A percentile compares a stretch with the other conserved stretches of the same genome.
Evolutionary conservation across 768 basidiomycete genomes (phyloP).

Genomic region (Xanthoconium purpureum): DNA sequence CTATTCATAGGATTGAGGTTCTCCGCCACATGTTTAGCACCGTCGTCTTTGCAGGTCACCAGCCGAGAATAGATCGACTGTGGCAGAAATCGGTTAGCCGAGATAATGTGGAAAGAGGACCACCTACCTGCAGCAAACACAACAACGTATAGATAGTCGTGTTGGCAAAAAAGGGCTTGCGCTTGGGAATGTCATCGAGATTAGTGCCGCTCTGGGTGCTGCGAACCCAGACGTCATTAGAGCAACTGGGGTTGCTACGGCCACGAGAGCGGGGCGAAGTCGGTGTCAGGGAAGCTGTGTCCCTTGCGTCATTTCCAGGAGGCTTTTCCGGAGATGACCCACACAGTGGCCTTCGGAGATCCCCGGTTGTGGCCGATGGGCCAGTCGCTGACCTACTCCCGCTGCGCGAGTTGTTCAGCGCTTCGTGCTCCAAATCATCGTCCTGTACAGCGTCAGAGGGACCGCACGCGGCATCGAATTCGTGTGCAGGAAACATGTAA

Average conservation of each 20-base stretch:
- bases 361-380: conserved; percentile 55
- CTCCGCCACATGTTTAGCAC: conserved; percentile 63
- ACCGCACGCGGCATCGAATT: conserved; percentile 63
- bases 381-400: conserved; percentile 49
- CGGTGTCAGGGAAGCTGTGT: conserved; percentile 31
- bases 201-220: conserved; percentile 30
- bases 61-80: conserved; percentile 90
- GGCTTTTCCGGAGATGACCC: conserved; percentile 67
- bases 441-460: conserved; percentile 49
- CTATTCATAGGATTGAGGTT: conserved; percentile 64
- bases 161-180: conserved; percentile 81
- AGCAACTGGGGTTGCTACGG: background rate
- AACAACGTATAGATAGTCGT: conserved; percentile 90
- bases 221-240: conserved; percentile 59
- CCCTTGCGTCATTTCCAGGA: conserved; percentile 28
- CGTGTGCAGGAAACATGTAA: conserved; percentile 64
- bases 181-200: conserved; percentile 33
- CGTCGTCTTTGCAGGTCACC: conserved; percentile 78
- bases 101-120: background rate
- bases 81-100: conserved; percentile 5
- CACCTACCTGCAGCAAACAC: conserved; percentile 76
- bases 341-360: conserved; percentile 77
- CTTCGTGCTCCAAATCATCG: conserved; percentile 31
- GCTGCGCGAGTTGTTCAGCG: conserved; percentile 14
- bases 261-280: conserved; percentile 8